Percentiles rank a stretch among this genome's conserved stretches.
Evolutionary conservation across 192 early-diverging fungal genomes (phyloP).

Genomic region (Dimargaris cristalligena): DNA sequence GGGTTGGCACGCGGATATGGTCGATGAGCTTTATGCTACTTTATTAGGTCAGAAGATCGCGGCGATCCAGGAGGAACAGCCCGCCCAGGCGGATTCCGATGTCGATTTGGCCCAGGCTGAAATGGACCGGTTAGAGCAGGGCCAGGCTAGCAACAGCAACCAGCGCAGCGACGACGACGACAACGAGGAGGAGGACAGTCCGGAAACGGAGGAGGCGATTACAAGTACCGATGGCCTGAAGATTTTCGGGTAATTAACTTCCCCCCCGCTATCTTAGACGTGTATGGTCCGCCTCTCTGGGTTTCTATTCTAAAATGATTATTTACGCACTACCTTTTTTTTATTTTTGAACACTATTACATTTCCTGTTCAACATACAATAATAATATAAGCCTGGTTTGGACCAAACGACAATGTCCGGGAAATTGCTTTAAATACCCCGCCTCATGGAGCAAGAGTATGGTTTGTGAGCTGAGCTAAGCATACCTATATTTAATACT

Average conservation of each 20-base stretch:
- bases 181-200: neutral
- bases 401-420: no score
- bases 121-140: neutral
- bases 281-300: no score
- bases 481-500: no score
- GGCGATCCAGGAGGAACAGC: neutral
- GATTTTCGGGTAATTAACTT: neutral
- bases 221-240: neutral
- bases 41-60: constrained; percentile 47
- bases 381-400: no score
- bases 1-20: constrained; percentile 87
- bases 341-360: no score
- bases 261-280: no score
- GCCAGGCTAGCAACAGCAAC: neutral
- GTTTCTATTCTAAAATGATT: no score
- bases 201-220: neutral
- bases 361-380: no score
- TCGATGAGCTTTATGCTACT: constrained; percentile 73
- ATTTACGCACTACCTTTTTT: no score
- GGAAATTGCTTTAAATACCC: no score
- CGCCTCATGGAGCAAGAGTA: no score
- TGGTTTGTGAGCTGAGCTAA: no score
- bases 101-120: neutral
- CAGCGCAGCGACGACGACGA: neutral
- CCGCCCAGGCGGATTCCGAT: neutral